These are phyloP conservation scores for Salix koriyanagi DNA, from an alignment of 345 rosid genomes.

Conservation along the genomic window DNA sequence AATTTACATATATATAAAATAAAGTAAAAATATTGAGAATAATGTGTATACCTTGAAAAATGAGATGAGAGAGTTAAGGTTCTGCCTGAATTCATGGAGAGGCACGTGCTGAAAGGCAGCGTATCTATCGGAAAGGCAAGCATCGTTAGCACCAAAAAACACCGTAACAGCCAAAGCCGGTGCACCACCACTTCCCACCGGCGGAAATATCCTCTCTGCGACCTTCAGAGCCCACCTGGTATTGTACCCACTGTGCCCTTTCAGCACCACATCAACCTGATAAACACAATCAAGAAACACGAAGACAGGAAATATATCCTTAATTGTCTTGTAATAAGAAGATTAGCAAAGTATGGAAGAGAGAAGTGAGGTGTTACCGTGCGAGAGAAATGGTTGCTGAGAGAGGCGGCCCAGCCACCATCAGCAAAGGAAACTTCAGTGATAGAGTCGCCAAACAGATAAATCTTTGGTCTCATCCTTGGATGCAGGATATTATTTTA, in stretches of 20 bases:
- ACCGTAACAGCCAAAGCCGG: conserved; percentile 59
- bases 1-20: too few species aligned
- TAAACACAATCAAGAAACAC: neutral
- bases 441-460: conserved; percentile 87
- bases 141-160: conserved; percentile 93
- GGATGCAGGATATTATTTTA: neutral
- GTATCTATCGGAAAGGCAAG: conserved; percentile 72
- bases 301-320: neutral
- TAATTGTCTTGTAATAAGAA: neutral
- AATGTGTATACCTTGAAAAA: conserved; percentile 52
- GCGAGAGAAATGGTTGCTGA: conserved; percentile 71
- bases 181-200: conserved; percentile 19
- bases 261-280: conserved; percentile 62
- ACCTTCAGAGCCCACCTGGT: conserved; percentile 82
- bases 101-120: conserved; percentile 91
- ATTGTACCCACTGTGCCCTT: conserved; percentile 82
- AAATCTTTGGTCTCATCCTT: conserved; percentile 62
- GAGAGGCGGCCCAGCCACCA: conserved; percentile 86
- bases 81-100: conserved; percentile 55
- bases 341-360: neutral
- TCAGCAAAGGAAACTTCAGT: conserved; percentile 67
- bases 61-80: conserved; percentile 60
- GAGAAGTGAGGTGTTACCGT: conserved; percentile 31
- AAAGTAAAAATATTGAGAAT: too few species aligned
- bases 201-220: conserved; percentile 51